Conservation (phyloP, 1,139 yeast species). For the Geotrichum bryndzae region DNA sequence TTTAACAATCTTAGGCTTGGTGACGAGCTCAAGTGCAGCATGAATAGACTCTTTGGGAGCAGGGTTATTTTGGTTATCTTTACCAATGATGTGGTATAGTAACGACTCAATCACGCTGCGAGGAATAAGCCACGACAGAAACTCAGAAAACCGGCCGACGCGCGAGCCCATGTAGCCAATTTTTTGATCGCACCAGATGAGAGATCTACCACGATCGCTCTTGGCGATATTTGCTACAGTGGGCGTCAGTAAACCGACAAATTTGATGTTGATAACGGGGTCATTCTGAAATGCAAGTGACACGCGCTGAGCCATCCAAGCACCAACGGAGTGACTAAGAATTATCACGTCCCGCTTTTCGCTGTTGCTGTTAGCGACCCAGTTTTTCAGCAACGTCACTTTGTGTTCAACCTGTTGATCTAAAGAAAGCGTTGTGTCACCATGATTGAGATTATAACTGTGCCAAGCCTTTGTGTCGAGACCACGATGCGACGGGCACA, state of each 20-base stretch:
- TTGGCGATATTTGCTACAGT: slow-evolving; percentile 52
- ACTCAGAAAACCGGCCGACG: slow-evolving; percentile 20
- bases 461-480: slow-evolving; percentile 28
- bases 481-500: slow-evolving; percentile 55
- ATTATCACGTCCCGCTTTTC: slow-evolving; percentile 39
- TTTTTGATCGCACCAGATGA: slow-evolving; percentile 31
- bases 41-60: slow-evolving; percentile 38
- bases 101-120: slow-evolving; percentile 16
- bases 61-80: slow-evolving; percentile 12
- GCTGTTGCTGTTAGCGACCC: slow-evolving; percentile 20
- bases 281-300: slow-evolving; percentile 27
- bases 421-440: slow-evolving; percentile 35
- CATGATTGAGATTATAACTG: slow-evolving; percentile 24
- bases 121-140: slow-evolving; percentile 23
- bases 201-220: slow-evolving; percentile 45
- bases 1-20: slow-evolving; percentile 40
- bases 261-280: slow-evolving; percentile 27
- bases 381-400: slow-evolving; percentile 37
- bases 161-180: slow-evolving; percentile 12
- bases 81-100: slow-evolving; percentile 19
- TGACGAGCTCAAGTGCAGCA: slow-evolving; percentile 43
- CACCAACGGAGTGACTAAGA: slow-evolving; percentile 60
- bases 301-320: slow-evolving; percentile 50
- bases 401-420: slow-evolving; percentile 52
- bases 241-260: slow-evolving; percentile 60